These are phyloP conservation scores for Chalara sp. DNA, from an alignment of 2,329 filamentous ascomycete genomes.

Conservation along the genomic window DNA sequence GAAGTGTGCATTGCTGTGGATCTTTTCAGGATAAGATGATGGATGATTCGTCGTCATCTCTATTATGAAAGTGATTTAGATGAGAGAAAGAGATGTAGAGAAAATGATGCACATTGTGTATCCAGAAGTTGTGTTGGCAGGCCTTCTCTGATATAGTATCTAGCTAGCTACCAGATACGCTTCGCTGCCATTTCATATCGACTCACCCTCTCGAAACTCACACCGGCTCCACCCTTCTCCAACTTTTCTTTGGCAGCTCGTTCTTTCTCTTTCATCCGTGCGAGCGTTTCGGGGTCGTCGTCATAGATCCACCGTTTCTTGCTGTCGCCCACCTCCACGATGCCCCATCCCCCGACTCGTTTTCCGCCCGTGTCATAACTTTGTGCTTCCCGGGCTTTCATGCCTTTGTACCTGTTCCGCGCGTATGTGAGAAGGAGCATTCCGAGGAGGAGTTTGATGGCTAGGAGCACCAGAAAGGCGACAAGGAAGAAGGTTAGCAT, in stretches of 20 bases:
- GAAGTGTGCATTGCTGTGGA: too few relatives aligned
- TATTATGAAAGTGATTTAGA: too few relatives aligned
- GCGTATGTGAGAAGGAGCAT: constrained; percentile 80
- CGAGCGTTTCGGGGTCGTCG: constrained; percentile 69
- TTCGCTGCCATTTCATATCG: constrained; percentile 96
- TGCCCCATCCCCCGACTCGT: constrained; percentile 73
- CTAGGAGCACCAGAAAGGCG: constrained; percentile 76
- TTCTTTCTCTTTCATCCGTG: constrained; percentile 54
- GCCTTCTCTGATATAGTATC: too few relatives aligned
- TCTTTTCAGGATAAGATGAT: too few relatives aligned
- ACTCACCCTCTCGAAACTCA: constrained; percentile 59
- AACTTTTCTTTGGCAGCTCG: constrained; percentile 55
- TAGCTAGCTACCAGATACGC: constrained; percentile 70
- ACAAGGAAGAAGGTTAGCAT: constrained; percentile 83
- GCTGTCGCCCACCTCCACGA: constrained; percentile 85
- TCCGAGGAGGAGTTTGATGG: constrained; percentile 78
- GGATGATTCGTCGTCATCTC: too few relatives aligned
- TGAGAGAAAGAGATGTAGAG: too few relatives aligned
- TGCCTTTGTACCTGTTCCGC: constrained; percentile 68
- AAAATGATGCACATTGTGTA: too few relatives aligned
- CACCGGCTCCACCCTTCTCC: constrained; percentile 41
- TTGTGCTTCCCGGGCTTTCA: constrained; percentile 60
- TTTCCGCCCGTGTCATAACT: constrained; percentile 64
- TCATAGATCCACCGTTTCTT: constrained; percentile 79
- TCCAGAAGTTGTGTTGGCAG: too few relatives aligned